phyloP scores from a whole-genome alignment of 495 filamentous ascomycete species.

The Parachaetomium inaequale region DNA sequence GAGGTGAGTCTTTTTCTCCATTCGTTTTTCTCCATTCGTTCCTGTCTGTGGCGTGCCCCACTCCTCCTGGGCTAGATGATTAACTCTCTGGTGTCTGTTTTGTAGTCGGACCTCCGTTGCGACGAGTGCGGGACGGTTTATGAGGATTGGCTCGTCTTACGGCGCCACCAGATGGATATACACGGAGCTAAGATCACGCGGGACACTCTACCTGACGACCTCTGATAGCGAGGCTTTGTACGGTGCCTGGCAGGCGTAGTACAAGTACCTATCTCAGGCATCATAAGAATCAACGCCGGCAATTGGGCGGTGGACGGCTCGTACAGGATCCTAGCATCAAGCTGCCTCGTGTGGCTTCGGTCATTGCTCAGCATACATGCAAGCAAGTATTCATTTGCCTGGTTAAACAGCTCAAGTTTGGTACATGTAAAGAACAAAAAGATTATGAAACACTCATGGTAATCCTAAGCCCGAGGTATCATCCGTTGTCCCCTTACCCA shows the following conservation, averaged over 20 bases:
- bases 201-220: neutral
- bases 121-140: neutral
- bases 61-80: neutral
- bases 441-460: neutral
- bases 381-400: no score
- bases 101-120: neutral
- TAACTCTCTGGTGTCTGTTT: neutral
- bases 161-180: neutral
- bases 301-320: no score
- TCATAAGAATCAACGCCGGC: no score
- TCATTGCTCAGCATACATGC: no score
- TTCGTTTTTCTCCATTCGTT: neutral
- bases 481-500: neutral
- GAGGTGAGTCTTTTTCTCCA: neutral
- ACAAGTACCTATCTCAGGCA: no score
- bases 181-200: neutral
- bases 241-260: no score
- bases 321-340: no score
- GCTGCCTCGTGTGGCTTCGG: no score
- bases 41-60: neutral
- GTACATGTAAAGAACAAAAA: no score
- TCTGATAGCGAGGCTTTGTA: neutral
- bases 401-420: conserved; percentile 14
- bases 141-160: neutral
- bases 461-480: neutral